phyloP scores from a whole-genome alignment of 202 grass and related monocot species.

The Setaria italica region DNA sequence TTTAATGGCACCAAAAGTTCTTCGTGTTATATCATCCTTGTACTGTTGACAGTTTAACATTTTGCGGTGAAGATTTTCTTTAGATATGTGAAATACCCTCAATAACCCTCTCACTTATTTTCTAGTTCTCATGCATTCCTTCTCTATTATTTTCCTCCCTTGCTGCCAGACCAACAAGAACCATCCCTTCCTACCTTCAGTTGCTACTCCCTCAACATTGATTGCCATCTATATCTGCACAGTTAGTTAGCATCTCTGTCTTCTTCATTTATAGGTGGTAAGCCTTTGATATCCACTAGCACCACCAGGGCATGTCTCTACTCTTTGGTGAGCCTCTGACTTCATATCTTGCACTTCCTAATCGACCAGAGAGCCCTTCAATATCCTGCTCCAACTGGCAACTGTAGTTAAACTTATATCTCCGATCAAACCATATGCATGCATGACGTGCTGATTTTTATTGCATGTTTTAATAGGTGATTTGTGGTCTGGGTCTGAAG shows the following conservation, averaged over 20 bases:
- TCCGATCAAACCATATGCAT: conserved; percentile 22
- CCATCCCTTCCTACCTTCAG: not conserved
- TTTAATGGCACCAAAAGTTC: not conserved
- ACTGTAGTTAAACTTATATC: conserved; percentile 4
- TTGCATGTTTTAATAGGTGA: conserved; percentile 66
- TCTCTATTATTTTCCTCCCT: not conserved
- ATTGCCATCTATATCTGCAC: not conserved
- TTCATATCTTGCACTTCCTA: not conserved
- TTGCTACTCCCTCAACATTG: not conserved
- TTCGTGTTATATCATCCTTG: not conserved
- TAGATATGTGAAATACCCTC: not conserved
- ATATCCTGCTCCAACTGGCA: not conserved
- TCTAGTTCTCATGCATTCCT: not conserved
- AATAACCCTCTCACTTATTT: not conserved
- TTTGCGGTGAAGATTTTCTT: conserved; percentile 1
- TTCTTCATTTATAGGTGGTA: not conserved
- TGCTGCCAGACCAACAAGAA: not conserved
- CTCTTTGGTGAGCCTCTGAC: not conserved
- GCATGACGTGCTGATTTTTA: conserved; percentile 35
- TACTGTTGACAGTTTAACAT: not conserved
- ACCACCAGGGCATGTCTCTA: not conserved
- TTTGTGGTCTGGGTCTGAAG: conserved; percentile 96
- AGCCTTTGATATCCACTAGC: conserved; percentile 1
- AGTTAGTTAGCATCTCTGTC: not conserved
- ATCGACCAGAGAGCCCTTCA: not conserved